These are phyloP conservation scores for Beauveria australis DNA, from an alignment of 2,329 filamentous ascomycete species.

Conservation along the genomic window DNA sequence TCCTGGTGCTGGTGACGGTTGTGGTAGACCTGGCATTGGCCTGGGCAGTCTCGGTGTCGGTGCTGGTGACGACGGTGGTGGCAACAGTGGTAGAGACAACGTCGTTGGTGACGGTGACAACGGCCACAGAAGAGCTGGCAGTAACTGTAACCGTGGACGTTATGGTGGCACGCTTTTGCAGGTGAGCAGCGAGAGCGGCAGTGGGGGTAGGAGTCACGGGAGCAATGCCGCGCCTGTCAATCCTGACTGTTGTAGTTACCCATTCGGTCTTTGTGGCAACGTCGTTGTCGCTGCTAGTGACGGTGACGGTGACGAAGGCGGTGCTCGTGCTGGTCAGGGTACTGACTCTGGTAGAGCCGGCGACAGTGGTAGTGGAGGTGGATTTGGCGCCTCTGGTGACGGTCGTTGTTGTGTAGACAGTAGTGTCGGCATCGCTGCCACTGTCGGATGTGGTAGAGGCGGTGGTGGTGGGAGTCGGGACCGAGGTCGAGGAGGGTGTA, in stretches of 20 bases:
- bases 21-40: conserved; percentile 29
- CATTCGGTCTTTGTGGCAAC: conserved; percentile 29
- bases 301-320: conserved; percentile 27
- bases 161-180: conserved; percentile 28
- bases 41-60: conserved; percentile 25
- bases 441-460: background rate
- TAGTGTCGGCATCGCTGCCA: conserved; percentile 18
- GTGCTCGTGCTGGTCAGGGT: conserved; percentile 18
- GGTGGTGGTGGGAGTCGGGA: background rate
- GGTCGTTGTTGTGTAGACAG: conserved; percentile 23
- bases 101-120: conserved; percentile 21
- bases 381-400: conserved; percentile 18
- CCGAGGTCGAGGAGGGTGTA: background rate
- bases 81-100: conserved; percentile 25
- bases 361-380: conserved; percentile 9
- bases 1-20: conserved; percentile 29
- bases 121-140: conserved; percentile 17
- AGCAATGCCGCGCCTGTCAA: conserved; percentile 25
- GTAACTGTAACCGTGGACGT: conserved; percentile 26
- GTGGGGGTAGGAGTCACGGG: background rate
- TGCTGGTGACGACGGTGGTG: conserved; percentile 21
- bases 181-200: conserved; percentile 10
- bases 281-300: conserved; percentile 26
- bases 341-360: conserved; percentile 14
- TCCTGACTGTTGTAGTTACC: conserved; percentile 26